phyloP scores from a whole-genome alignment of 768 basidiomycete species.

The Boletus sensibilis region DNA sequence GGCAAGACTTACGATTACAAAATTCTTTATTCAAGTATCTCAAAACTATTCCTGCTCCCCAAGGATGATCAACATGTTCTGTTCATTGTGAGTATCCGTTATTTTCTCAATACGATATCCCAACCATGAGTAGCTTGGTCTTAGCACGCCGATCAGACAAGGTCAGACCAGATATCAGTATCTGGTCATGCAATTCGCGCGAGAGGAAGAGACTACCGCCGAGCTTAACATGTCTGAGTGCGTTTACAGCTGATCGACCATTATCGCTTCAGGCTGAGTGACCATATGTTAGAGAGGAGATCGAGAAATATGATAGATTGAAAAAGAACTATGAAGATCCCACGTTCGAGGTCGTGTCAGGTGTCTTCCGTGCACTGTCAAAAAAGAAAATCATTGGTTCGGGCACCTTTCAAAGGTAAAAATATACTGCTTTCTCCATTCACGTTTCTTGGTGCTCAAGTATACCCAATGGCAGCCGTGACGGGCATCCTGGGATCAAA shows the following conservation, averaged over 20 bases:
- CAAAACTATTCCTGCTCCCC: conserved; percentile 86
- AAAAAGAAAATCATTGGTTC: conserved; percentile 90
- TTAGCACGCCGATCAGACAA: conserved; percentile 93
- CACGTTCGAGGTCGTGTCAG: conserved; percentile 92
- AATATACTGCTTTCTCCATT: too few species aligned
- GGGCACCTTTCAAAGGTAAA: conserved; percentile 79
- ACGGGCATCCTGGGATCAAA: conserved; percentile 93
- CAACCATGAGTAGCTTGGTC: conserved; percentile 62
- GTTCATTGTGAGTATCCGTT: conserved; percentile 70
- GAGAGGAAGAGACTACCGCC: conserved; percentile 95
- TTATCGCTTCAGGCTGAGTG: not conserved
- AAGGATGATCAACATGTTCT: conserved; percentile 96
- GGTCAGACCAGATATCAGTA: conserved; percentile 98
- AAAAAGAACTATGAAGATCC: conserved; percentile 95
- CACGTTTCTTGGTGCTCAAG: not conserved
- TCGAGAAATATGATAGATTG: conserved; percentile 76
- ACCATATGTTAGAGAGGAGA: conserved; percentile 56
- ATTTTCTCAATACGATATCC: not conserved
- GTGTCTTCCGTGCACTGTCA: conserved; percentile 87
- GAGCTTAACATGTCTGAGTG: conserved; percentile 93
- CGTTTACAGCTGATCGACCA: conserved; percentile 28
- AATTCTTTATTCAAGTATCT: conserved; percentile 86
- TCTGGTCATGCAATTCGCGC: conserved; percentile 96
- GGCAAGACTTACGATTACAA: conserved; percentile 99
- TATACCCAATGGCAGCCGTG: conserved; percentile 51